A percentile compares a stretch with the other conserved stretches of the same genome.
phyloP scores from a whole-genome alignment of 495 filamentous ascomycete species.

The Articulospora tetracladia region DNA sequence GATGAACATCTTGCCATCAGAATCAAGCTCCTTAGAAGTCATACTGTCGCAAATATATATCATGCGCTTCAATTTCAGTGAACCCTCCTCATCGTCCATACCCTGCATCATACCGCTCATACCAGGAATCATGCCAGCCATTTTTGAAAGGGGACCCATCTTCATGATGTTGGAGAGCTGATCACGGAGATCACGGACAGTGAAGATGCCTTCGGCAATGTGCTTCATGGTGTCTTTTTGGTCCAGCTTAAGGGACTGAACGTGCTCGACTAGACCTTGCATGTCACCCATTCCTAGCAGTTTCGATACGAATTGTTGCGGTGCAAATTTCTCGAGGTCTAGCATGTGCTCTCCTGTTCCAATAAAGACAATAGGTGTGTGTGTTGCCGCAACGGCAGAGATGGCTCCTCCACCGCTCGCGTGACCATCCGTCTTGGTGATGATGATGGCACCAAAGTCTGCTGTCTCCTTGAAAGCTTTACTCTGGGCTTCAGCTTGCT shows the following conservation, averaged over 20 bases:
- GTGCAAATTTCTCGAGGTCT: conserved; percentile 89
- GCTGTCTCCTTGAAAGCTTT: conserved; percentile 97
- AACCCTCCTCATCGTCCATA: conserved; percentile 95
- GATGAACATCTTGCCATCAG: conserved; percentile 90
- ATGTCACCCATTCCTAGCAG: conserved; percentile 97
- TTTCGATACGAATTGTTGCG: conserved; percentile 86
- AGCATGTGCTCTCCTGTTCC: conserved; percentile 97
- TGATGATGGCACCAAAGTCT: conserved; percentile 97
- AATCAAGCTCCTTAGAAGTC: conserved; percentile 91
- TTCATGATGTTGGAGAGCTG: conserved; percentile 99
- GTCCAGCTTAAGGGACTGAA: conserved; percentile 93
- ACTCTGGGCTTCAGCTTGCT: conserved; percentile 90
- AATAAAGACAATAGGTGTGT: conserved; percentile 96
- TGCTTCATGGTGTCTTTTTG: conserved; percentile 99
- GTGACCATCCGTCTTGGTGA: conserved; percentile 97
- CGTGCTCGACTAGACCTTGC: conserved; percentile 91
- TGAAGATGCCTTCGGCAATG: conserved; percentile 94
- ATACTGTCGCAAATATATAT: conserved; percentile 98
- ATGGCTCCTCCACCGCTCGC: conserved; percentile 95
- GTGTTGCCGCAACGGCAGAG: conserved; percentile 94
- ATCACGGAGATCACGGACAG: conserved; percentile 88
- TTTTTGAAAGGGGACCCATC: conserved; percentile 96
- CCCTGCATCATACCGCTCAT: conserved; percentile 87
- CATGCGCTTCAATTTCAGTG: conserved; percentile 91
- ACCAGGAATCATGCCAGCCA: conserved; percentile 98